Evolutionary conservation across 2,329 filamentous ascomycete genomes (phyloP).

Genomic region (Aspergillus unguis): DNA sequence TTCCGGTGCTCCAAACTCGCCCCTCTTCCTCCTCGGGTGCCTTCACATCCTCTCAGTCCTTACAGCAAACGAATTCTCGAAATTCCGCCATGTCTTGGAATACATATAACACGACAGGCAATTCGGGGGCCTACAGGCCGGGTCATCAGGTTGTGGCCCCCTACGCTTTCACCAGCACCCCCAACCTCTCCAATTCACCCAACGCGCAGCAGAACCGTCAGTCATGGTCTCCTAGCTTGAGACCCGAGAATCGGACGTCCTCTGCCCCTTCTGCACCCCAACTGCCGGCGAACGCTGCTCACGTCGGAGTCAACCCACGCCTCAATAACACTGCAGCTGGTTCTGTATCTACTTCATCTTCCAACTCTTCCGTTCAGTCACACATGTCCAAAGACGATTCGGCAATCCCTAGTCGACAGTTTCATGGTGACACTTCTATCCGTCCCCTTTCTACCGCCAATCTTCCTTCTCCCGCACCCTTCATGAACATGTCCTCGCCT

Average conservation of each 20-base stretch:
- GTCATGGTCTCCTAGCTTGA: slow-evolving; percentile 53
- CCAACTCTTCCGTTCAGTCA: slow-evolving; percentile 47
- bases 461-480: slow-evolving; percentile 53
- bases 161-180: slow-evolving; percentile 72
- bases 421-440: slow-evolving; percentile 34
- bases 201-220: slow-evolving; percentile 51
- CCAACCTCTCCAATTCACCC: slow-evolving; percentile 54
- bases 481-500: slow-evolving; percentile 46
- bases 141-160: slow-evolving; percentile 65
- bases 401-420: slow-evolving; percentile 40
- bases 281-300: slow-evolving; percentile 28
- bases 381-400: slow-evolving; percentile 51
- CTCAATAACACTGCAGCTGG: slow-evolving; percentile 49
- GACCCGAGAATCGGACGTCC: slow-evolving; percentile 54
- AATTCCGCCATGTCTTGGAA: slow-evolving; percentile 41
- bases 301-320: slow-evolving; percentile 31
- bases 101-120: slow-evolving; percentile 40
- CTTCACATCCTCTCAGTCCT: slow-evolving; percentile 42
- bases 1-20: slow-evolving; percentile 72
- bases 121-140: slow-evolving; percentile 45
- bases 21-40: slow-evolving; percentile 62
- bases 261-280: slow-evolving; percentile 52
- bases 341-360: slow-evolving; percentile 53
- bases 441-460: slow-evolving; percentile 49
- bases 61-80: slow-evolving; percentile 39